These are phyloP conservation scores for Vigna radiata DNA, from an alignment of 306 rosid species.

Conservation along the genomic window DNA sequence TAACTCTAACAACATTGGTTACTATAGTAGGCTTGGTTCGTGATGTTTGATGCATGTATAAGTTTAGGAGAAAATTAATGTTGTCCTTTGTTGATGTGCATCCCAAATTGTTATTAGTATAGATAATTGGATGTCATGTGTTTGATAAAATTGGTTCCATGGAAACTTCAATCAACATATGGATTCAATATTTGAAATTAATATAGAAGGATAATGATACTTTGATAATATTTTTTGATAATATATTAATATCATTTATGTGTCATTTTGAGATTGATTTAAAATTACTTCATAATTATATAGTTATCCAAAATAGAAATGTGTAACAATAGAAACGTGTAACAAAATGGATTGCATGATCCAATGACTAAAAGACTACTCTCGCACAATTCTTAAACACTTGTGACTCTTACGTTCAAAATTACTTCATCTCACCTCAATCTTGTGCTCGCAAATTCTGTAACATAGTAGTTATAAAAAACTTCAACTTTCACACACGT, in stretches of 20 bases:
- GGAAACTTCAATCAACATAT: constrained; percentile 1
- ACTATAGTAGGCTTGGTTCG: not conserved
- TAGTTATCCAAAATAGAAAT: no score
- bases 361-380: not conserved
- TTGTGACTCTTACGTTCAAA: not conserved
- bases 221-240: no score
- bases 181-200: not conserved
- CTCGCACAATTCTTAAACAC: not conserved
- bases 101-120: not conserved
- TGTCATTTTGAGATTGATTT: no score
- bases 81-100: not conserved
- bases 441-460: not conserved
- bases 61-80: no score
- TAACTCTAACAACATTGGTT: not conserved
- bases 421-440: not conserved
- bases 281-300: no score
- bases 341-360: constrained; percentile 4
- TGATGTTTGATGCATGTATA: no score
- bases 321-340: not conserved
- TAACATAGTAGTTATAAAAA: not conserved
- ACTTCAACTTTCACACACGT: no score
- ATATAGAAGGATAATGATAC: no score
- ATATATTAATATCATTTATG: no score
- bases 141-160: not conserved
- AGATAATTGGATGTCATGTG: not conserved